Conservation (phyloP, 2,329 filamentous ascomycete genomes). For the Epichloe aotearoae region DNA sequence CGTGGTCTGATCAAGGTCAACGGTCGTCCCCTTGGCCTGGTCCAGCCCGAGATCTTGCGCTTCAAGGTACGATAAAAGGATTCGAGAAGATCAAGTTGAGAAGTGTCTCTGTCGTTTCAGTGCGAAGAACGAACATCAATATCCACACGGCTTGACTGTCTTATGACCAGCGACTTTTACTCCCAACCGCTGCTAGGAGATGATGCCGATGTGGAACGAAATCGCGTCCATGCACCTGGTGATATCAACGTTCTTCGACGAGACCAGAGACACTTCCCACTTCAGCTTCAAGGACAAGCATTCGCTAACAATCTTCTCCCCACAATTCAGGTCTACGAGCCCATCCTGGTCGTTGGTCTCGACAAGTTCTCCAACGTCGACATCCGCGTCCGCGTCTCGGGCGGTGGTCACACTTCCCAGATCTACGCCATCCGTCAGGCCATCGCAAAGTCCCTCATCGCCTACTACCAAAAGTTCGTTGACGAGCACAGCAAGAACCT, state of each 20-base stretch:
- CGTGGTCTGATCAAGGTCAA: conserved; percentile 93
- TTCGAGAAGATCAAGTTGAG: background rate
- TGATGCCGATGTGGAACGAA: background rate
- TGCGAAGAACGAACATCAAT: background rate
- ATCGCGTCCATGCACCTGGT: background rate
- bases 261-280: background rate
- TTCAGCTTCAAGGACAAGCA: background rate
- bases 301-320: background rate
- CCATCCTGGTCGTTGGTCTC: conserved; percentile 87
- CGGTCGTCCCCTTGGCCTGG: conserved; percentile 85
- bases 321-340: conserved; percentile 74
- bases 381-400: conserved; percentile 90
- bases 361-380: conserved; percentile 97
- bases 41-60: conserved; percentile 92
- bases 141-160: background rate
- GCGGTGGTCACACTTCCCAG: conserved; percentile 96
- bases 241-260: background rate
- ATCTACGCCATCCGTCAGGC: conserved; percentile 98
- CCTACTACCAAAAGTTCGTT: conserved; percentile 99
- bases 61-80: conserved; percentile 61
- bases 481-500: conserved; percentile 99
- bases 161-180: background rate
- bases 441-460: conserved; percentile 65
- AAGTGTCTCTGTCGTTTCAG: background rate
- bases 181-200: background rate